These are phyloP conservation scores for Aureobasidium melanogenum DNA, from an alignment of 2,329 filamentous ascomycete genomes.

Conservation along the genomic window DNA sequence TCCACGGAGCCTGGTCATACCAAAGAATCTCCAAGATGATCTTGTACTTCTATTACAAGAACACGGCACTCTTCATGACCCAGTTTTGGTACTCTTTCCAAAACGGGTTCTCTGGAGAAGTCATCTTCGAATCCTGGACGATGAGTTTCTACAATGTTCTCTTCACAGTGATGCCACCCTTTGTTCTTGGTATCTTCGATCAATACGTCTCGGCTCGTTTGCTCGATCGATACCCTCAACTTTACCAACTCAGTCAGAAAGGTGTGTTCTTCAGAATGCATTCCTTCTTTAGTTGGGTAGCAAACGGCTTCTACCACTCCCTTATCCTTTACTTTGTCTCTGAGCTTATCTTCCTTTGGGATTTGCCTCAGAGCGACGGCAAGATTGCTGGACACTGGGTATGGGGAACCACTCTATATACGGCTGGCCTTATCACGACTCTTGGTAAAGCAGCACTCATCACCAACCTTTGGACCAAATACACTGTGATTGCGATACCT, in stretches of 20 bases:
- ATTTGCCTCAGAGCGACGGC: slow-evolving; percentile 71
- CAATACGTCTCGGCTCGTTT: slow-evolving; percentile 94
- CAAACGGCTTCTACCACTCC: slow-evolving; percentile 92
- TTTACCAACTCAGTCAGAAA: slow-evolving; percentile 87
- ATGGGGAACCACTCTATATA: slow-evolving; percentile 94
- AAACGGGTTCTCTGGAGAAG: slow-evolving; percentile 94
- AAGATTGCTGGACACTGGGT: slow-evolving; percentile 89
- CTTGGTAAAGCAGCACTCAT: slow-evolving; percentile 90
- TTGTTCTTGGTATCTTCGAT: slow-evolving; percentile 92
- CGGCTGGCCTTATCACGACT: slow-evolving; percentile 83
- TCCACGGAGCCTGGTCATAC: slow-evolving; percentile 96
- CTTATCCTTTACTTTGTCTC: slow-evolving; percentile 82
- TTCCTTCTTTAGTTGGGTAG: slow-evolving; percentile 87
- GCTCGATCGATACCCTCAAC: slow-evolving; percentile 88
- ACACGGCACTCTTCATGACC: slow-evolving; percentile 96
- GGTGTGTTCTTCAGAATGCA: slow-evolving; percentile 90
- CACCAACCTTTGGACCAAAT: slow-evolving; percentile 98
- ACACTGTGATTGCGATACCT: slow-evolving; percentile 89
- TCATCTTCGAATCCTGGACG: slow-evolving; percentile 99
- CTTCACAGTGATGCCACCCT: slow-evolving; percentile 87
- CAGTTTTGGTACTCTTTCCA: slow-evolving; percentile 99
- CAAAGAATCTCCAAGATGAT: slow-evolving; percentile 96
- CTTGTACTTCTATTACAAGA: slow-evolving; percentile 98
- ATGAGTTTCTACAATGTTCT: slow-evolving; percentile 99
- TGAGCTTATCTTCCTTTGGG: slow-evolving; percentile 71